A percentile compares a stretch with the other conserved stretches of the same genome.
Evolutionary conservation across 306 rosid species (phyloP).

Genomic region (Arachis stenosperma): DNA sequence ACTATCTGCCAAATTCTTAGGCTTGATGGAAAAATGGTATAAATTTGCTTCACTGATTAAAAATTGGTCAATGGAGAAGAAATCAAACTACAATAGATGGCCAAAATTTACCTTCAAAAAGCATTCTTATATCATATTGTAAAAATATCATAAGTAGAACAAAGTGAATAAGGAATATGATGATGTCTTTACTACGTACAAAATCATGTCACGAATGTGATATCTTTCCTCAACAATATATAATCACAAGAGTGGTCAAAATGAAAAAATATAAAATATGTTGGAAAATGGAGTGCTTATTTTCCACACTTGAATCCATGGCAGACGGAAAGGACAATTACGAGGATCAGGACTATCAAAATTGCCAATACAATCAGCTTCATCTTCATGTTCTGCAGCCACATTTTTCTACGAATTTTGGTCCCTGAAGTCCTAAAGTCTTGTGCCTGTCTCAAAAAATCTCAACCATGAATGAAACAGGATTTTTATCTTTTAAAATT

Average conservation of each 20-base stretch:
- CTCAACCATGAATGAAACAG: neutral
- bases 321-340: conserved; percentile 86
- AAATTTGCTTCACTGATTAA: conserved; percentile 1
- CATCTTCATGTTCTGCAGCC: conserved; percentile 99
- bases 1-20: neutral
- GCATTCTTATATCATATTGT: conserved; percentile 37
- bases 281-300: conserved; percentile 40
- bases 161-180: conserved; percentile 34
- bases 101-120: conserved; percentile 29
- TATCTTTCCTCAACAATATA: conserved; percentile 45
- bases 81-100: conserved; percentile 28
- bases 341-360: conserved; percentile 83
- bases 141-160: conserved; percentile 35
- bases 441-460: conserved; percentile 71
- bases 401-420: conserved; percentile 92
- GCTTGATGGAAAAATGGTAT: neutral
- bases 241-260: conserved; percentile 45
- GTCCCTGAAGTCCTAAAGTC: conserved; percentile 85
- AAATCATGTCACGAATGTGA: conserved; percentile 46
- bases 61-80: neutral
- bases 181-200: conserved; percentile 53
- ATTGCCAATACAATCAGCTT: conserved; percentile 94
- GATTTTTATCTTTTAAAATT: neutral
- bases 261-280: conserved; percentile 36
- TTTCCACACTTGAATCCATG: conserved; percentile 79